Conservation (phyloP, 257 asterid genomes). For the Nicotiana attenuata region DNA sequence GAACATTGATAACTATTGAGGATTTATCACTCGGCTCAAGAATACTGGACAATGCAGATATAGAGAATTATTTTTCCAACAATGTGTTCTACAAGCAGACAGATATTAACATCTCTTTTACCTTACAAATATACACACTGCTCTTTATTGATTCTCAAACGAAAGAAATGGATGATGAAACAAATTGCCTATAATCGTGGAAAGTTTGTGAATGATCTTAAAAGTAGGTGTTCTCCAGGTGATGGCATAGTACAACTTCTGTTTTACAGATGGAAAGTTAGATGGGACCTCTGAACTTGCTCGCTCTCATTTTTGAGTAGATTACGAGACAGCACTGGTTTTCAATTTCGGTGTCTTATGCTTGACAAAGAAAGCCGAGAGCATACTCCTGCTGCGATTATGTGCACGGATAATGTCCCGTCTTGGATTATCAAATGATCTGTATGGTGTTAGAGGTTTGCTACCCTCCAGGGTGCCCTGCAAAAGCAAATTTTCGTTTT, state of each 20-base stretch:
- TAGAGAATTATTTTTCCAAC: conserved; percentile 3
- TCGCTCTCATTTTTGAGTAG: background rate
- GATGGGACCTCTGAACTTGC: background rate
- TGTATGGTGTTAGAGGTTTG: conserved; percentile 44
- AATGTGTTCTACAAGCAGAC: conserved; percentile 9
- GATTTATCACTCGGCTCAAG: conserved; percentile 5
- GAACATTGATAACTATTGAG: background rate
- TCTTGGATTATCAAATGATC: conserved; percentile 44
- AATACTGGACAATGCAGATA: background rate
- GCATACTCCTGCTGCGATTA: conserved; percentile 58
- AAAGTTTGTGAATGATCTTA: background rate
- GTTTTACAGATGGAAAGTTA: conserved; percentile 4
- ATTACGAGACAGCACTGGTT: conserved; percentile 20
- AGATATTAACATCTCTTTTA: conserved; percentile 7
- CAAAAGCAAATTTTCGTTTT: background rate
- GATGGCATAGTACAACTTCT: background rate
- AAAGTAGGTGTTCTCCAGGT: background rate
- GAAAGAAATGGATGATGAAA: background rate
- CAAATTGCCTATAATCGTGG: background rate
- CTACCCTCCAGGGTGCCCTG: conserved; percentile 56
- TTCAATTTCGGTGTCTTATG: conserved; percentile 48
- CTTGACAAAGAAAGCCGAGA: conserved; percentile 67
- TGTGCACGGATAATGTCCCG: conserved; percentile 35
- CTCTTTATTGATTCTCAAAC: conserved; percentile 10
- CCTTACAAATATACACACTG: conserved; percentile 14